Base-by-base conservation (phyloP, 2,329 filamentous ascomycete genomes). In the Phialemonium atrogriseum region DNA sequence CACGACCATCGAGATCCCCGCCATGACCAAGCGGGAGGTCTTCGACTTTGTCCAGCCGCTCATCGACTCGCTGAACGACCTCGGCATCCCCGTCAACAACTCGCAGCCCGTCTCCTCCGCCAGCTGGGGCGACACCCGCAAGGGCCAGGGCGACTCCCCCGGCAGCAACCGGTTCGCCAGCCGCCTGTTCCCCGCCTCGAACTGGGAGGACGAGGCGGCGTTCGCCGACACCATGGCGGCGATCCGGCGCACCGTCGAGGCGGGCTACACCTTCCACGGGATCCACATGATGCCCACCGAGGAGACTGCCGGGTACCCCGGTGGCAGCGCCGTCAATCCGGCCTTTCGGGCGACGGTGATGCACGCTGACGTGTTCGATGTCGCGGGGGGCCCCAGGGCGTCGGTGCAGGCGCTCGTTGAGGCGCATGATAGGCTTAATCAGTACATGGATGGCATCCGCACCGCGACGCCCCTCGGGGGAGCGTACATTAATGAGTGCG, bases 401-500 rank as follows among this genome's bases (percentile, higher is more conserved):
- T 23, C 39, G 4, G 34, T 20, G 3, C 24, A 34, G 16, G 37
- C 27, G 16, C 16, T 36, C 1, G 18, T 13, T 3, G 35, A 13
- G 4, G 41, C 27, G 8, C 41, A 48, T 28, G 25, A 15, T 17
- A 23, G 23, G 7, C 30, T 45, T 12, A 25, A 40, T 5, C 13
- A 13, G 3, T 35, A 39, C 23, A 39, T 46, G 25, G 34, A 45
- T 13, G 21, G 19, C 2, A 39, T 48, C 10, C 32, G 43, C 15
- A 42, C 41, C 5, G 45, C 50, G 3, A 56, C 54, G 11, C 51
- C 53, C 5, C 49, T 43, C 1, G 41, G 46, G 4, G 55, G 56
- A 0, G 37, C 50, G 3, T 59, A 60, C 34, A 42, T 57, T 45
- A 63, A 62, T 34, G 61, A 67, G 45, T 58, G 52, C 2, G 56